Conservation (phyloP, 108 stramenopile genomes). For the Nitzschia palea region DNA sequence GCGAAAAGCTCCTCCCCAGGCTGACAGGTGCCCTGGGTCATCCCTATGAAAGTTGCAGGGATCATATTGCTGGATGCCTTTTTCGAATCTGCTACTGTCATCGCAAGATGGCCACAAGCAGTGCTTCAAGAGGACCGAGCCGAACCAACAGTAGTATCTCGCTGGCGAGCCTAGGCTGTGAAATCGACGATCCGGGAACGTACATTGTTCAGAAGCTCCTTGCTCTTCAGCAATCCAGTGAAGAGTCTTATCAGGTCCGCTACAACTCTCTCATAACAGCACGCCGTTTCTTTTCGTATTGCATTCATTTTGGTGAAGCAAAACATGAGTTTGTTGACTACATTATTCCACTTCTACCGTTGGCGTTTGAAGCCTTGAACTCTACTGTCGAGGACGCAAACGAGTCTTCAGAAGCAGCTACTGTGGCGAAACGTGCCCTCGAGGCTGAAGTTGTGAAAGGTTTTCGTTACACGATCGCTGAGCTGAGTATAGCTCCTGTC, state of each 20-base stretch:
- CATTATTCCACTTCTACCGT: slow-evolving; percentile 75
- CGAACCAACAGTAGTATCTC: slow-evolving; percentile 22
- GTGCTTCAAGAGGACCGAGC: slow-evolving; percentile 28
- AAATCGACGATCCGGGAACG: slow-evolving; percentile 54
- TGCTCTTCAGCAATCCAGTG: slow-evolving; percentile 30
- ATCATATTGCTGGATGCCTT: slow-evolving; percentile 78
- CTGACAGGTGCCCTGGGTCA: slow-evolving; percentile 79
- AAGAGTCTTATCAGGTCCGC: slow-evolving; percentile 58
- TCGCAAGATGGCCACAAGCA: slow-evolving; percentile 45
- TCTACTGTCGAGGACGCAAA: slow-evolving; percentile 38
- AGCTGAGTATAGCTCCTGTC: slow-evolving; percentile 72
- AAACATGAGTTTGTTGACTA: slow-evolving; percentile 77
- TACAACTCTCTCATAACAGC: slow-evolving; percentile 77
- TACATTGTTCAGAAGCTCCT: slow-evolving; percentile 60
- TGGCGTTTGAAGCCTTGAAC: slow-evolving; percentile 75
- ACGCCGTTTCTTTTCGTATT: slow-evolving; percentile 80
- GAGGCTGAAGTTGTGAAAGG: slow-evolving; percentile 84
- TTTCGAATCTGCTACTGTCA: slow-evolving; percentile 84
- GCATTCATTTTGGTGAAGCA: slow-evolving; percentile 80
- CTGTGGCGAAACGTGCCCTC: slow-evolving; percentile 66
- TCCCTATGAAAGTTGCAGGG: slow-evolving; percentile 88
- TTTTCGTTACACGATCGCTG: slow-evolving; percentile 73
- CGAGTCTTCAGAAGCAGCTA: slow-evolving; percentile 46
- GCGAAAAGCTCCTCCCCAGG: slow-evolving; percentile 51
- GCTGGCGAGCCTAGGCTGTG: not conserved